phyloP scores from a whole-genome alignment of 345 rosid species.

The Pelargonium nanum region DNA sequence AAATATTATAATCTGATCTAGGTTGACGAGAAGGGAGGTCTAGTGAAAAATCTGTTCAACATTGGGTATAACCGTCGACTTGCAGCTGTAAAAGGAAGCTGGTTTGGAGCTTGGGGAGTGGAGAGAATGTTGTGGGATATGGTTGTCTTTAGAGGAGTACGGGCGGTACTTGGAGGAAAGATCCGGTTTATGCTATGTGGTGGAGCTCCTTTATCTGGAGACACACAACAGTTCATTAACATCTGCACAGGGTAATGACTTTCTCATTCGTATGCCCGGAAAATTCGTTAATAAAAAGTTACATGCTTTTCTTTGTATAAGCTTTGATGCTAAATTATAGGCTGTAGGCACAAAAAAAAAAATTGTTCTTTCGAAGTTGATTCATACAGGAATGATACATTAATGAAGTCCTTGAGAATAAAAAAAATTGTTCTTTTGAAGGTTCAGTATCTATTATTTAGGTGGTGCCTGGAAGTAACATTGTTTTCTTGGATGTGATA shows the following conservation, averaged over 20 bases:
- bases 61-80: conserved; percentile 57
- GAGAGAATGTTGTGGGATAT: conserved; percentile 68
- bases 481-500: too few species aligned
- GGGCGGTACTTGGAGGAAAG: conserved; percentile 66
- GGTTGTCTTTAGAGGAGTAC: conserved; percentile 49
- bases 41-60: conserved; percentile 54
- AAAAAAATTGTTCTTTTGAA: too few species aligned
- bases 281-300: background rate
- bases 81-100: conserved; percentile 75
- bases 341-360: too few species aligned
- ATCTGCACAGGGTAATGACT: conserved; percentile 73
- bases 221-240: conserved; percentile 81
- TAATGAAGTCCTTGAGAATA: background rate
- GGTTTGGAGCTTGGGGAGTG: conserved; percentile 89
- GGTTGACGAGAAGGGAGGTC: conserved; percentile 80
- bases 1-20: conserved; percentile 13
- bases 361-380: too few species aligned
- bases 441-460: too few species aligned
- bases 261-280: background rate
- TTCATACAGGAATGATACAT: too few species aligned
- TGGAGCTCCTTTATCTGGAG: conserved; percentile 85
- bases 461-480: background rate
- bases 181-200: conserved; percentile 71
- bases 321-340: background rate
- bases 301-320: background rate